A percentile compares a stretch with the other conserved stretches of the same genome.
These are phyloP conservation scores for Pseudoneurospora amorphoporcata DNA, from an alignment of 495 filamentous ascomycete species.

Conservation along the genomic window DNA sequence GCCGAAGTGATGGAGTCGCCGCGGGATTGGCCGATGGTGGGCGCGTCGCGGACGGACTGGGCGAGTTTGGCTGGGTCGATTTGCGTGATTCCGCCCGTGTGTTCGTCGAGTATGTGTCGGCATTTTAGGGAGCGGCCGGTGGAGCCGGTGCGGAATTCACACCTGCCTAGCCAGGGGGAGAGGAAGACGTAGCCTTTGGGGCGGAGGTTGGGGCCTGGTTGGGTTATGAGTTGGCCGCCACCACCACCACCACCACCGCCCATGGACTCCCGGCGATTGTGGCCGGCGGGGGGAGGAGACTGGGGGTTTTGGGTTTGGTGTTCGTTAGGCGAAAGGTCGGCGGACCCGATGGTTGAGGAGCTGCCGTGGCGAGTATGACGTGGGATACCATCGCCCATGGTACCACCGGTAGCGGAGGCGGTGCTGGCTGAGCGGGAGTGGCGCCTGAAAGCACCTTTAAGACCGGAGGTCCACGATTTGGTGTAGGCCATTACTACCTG, in stretches of 20 bases:
- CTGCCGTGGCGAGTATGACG: constrained; percentile 27
- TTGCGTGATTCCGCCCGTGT: constrained; percentile 11
- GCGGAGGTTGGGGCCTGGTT: constrained; percentile 34
- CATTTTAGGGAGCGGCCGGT: constrained; percentile 68
- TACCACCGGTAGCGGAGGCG: background rate
- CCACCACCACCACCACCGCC: background rate
- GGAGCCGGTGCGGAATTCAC: constrained; percentile 69
- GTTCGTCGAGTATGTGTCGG: constrained; percentile 51
- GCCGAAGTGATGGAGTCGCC: constrained; percentile 16
- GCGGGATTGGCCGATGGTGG: constrained; percentile 19
- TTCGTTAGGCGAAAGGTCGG: constrained; percentile 6
- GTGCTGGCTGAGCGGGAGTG: constrained; percentile 16
- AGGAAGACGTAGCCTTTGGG: constrained; percentile 53
- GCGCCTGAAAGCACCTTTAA: constrained; percentile 31
- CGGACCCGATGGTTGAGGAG: constrained; percentile 24
- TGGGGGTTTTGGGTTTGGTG: background rate
- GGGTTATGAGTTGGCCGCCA: constrained; percentile 22
- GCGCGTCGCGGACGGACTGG: constrained; percentile 25
- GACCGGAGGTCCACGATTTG: constrained; percentile 28
- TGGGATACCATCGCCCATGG: background rate
- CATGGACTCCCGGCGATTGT: background rate
- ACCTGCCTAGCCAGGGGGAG: constrained; percentile 78
- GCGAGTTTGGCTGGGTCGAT: constrained; percentile 28
- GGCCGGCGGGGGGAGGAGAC: constrained; percentile 10
- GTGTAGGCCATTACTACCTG: constrained; percentile 42